Evolutionary conservation across 2,329 filamentous ascomycete genomes (phyloP), one percentile per base, ranked within the genome.

Genomic region (Thermothelomyces thermophilus): DNA sequence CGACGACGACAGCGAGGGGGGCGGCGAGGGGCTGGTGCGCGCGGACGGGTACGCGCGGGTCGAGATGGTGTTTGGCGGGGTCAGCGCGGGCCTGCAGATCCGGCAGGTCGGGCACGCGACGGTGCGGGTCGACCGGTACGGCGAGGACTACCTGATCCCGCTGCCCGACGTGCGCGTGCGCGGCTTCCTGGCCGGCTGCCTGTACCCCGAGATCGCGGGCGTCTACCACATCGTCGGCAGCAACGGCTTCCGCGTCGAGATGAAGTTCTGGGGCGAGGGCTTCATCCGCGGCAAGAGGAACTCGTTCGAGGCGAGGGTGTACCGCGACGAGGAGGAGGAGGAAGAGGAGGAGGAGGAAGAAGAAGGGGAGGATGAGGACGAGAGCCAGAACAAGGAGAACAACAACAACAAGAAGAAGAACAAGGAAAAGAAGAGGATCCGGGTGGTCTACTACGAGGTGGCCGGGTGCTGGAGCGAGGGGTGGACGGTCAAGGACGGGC

Each of bases 21-120:
- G 9, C 24, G 24, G 24, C 5, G 24, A 26, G 5, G 24, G 5
- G 9, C 24, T 5, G 9, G 70, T 77, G 14, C 67, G 72, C 16
- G 69, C 73, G 3, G 68, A 75, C 53, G 74, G 74, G 3, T 77
- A 76, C 42, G 74, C 74, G 10, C 66, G 73, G 7, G 73, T 76
- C 9, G 74, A 76, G 59, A 76, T 75, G 62, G 73, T 69, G 0
- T 77, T 77, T 53, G 69, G 68, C 37, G 72, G n/a, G n/a, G n/a
- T n/a, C n/a, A n/a, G 73, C 48, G 68, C 5, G 24, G 24, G 66
- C 35, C 70, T 77, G 48, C 70, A 75, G 30, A 72, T 77, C 53
- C 70, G 70, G 17, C 74, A 77, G 62, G 64, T 75, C 28, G 74
- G 74, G 2, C 73, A 77, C 43, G 72, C 73, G 6, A 59, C 76